phyloP scores from a whole-genome alignment of 805 yeast species.

The Yarrowia alimentaria region DNA sequence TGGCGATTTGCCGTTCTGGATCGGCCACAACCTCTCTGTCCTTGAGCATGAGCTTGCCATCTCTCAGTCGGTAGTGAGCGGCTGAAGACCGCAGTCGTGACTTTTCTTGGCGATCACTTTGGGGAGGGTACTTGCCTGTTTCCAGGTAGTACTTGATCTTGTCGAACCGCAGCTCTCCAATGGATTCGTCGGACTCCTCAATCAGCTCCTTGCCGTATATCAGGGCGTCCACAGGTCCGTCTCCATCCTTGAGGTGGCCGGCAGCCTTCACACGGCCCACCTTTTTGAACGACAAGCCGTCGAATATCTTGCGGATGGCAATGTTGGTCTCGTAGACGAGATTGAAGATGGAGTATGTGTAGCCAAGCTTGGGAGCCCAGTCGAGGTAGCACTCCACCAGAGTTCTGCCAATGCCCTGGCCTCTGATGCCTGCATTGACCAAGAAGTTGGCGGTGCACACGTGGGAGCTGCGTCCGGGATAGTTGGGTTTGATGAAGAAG shows the following conservation, averaged over 20 bases:
- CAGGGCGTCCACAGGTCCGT: slow-evolving; percentile 74
- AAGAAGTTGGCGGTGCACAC: slow-evolving; percentile 87
- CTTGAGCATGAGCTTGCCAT: slow-evolving; percentile 72
- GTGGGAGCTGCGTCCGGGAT: slow-evolving; percentile 90
- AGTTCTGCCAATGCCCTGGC: slow-evolving; percentile 86
- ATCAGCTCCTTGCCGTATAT: slow-evolving; percentile 81
- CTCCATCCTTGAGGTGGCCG: slow-evolving; percentile 81
- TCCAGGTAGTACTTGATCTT: slow-evolving; percentile 73
- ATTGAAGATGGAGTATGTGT: slow-evolving; percentile 78
- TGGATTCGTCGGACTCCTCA: slow-evolving; percentile 50
- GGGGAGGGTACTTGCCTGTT: slow-evolving; percentile 82
- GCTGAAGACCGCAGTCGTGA: slow-evolving; percentile 79
- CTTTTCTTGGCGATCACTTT: slow-evolving; percentile 78
- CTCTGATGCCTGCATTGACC: slow-evolving; percentile 90
- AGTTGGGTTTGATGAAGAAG: slow-evolving; percentile 80
- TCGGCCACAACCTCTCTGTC: slow-evolving; percentile 83
- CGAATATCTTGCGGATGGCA: slow-evolving; percentile 77
- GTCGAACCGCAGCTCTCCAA: slow-evolving; percentile 56
- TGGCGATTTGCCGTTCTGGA: slow-evolving; percentile 67
- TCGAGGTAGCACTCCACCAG: slow-evolving; percentile 78
- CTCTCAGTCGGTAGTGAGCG: slow-evolving; percentile 66
- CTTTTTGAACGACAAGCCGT: slow-evolving; percentile 68
- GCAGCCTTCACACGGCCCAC: slow-evolving; percentile 84
- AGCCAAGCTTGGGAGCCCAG: slow-evolving; percentile 91
- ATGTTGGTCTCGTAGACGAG: slow-evolving; percentile 85